Evolutionary conservation across 1,284 basidiomycete genomes (phyloP), one percentile per base, ranked within the genome.

Genomic region (Heterobasidion annosum): DNA sequence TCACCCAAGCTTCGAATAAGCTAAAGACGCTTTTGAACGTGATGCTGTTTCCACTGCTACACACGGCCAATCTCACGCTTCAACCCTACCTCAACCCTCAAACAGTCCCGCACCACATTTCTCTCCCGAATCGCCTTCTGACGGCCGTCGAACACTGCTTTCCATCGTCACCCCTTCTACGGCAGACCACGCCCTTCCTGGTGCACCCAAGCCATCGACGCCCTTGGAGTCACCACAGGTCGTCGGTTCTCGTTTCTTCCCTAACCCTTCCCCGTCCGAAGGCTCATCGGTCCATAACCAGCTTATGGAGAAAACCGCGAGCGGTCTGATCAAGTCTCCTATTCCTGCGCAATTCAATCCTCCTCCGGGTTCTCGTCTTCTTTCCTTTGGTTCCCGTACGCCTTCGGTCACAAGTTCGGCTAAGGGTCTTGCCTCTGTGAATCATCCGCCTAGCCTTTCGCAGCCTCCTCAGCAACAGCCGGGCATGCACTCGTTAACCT

Each of bases 361-460:
- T 43, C 83, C 86, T 8, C 68, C 76, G 52, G 86, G 85, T 42
- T 87, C 87, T 54, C 83, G 87, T 55, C 70, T 90, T 49, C 75
- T 90, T 53, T 84, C 85, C 2, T 78, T 90, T 57, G 75, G 74
- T 16, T 76, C 77, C 46, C 78, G 82, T 50, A 67, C 72, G n/a
- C 56, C 66, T 2, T 59, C 67, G 13, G 57, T 60, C 13, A 56
- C 61, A 16, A 40, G 43, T 48, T 34, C 51, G 15, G 18, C 49
- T 4, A 55, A 52, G 32, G 44, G 48, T 3, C 44, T 51, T 46
- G 50, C 47, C 33, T 46, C 50, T 51, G 52, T 47, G 40, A 54
- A 51, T 35, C 44, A 3, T 40, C 52, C 47, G 8, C 50, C 34
- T 16, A 32, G 19, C 54, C 49, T 34, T 8, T 40, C 8, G 35